These are phyloP conservation scores for Aspergillus sp. DNA, from an alignment of 2,329 filamentous ascomycete genomes.

Conservation along the genomic window DNA sequence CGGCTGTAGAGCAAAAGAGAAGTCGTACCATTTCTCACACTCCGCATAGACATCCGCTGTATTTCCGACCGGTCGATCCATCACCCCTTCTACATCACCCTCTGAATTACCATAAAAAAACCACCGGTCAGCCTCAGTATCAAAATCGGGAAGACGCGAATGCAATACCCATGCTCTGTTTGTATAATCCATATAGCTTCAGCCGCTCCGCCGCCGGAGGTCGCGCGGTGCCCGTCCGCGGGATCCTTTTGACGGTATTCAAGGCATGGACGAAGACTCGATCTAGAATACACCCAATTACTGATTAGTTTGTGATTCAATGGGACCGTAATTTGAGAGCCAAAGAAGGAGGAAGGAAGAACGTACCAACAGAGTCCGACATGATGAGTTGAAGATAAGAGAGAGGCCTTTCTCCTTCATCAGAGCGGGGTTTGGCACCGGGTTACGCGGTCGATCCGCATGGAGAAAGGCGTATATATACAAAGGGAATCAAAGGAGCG, in stretches of 20 bases:
- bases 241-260: slow-evolving; percentile 97
- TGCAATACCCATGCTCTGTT: slow-evolving; percentile 78
- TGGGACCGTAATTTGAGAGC: neutral
- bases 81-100: slow-evolving; percentile 90
- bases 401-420: slow-evolving; percentile 22
- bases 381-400: slow-evolving; percentile 20
- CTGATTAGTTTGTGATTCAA: neutral
- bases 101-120: slow-evolving; percentile 45
- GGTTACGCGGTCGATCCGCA: slow-evolving; percentile 21
- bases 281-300: slow-evolving; percentile 54
- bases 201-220: slow-evolving; percentile 81
- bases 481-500: neutral
- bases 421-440: slow-evolving; percentile 26
- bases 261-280: slow-evolving; percentile 98
- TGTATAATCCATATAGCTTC: slow-evolving; percentile 95
- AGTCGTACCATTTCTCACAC: slow-evolving; percentile 60
- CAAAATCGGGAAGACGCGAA: neutral
- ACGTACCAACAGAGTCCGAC: slow-evolving; percentile 45
- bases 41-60: slow-evolving; percentile 50
- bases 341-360: neutral
- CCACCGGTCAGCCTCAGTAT: neutral
- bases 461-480: slow-evolving; percentile 11
- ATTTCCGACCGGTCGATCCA: slow-evolving; percentile 68
- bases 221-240: slow-evolving; percentile 83
- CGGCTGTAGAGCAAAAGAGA: too few species aligned